Evolutionary conservation across 2,329 filamentous ascomycete genomes (phyloP).

Genomic region (Penicillium verrucosum): DNA sequence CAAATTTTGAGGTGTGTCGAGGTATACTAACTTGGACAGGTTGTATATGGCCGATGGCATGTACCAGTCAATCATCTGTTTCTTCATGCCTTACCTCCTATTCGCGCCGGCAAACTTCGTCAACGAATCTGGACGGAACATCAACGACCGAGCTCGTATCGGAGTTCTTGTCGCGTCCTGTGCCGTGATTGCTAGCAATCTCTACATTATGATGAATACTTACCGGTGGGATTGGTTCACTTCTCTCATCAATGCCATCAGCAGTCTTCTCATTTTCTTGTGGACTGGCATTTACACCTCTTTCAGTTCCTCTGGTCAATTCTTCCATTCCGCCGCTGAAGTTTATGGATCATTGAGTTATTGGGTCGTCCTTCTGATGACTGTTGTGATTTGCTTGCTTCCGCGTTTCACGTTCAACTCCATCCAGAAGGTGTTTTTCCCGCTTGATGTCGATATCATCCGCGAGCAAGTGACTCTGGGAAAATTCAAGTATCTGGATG

Average conservation of each 20-base stretch:
- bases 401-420: slow-evolving; percentile 84
- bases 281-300: slow-evolving; percentile 89
- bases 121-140: slow-evolving; percentile 67
- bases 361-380: slow-evolving; percentile 79
- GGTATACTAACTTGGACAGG: slow-evolving; percentile 48
- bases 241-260: slow-evolving; percentile 74
- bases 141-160: slow-evolving; percentile 78
- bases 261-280: slow-evolving; percentile 84
- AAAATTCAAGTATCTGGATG: slow-evolving; percentile 71
- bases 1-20: slow-evolving; percentile 18
- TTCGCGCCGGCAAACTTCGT: slow-evolving; percentile 68
- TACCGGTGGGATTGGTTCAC: slow-evolving; percentile 99
- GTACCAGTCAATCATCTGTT: slow-evolving; percentile 91
- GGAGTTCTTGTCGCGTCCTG: slow-evolving; percentile 84
- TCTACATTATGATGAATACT: slow-evolving; percentile 92
- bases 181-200: slow-evolving; percentile 82
- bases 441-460: slow-evolving; percentile 90
- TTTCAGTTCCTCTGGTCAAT: slow-evolving; percentile 55
- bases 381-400: slow-evolving; percentile 76
- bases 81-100: slow-evolving; percentile 85
- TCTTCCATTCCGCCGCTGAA: slow-evolving; percentile 75
- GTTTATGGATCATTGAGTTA: slow-evolving; percentile 79
- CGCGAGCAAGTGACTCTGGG: slow-evolving; percentile 85
- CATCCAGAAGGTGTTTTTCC: slow-evolving; percentile 90
- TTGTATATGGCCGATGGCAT: slow-evolving; percentile 91